Evolutionary conservation across 2,329 filamentous ascomycete species (phyloP), one percentile per base, ranked within the genome.

Genomic region (Aspergillus sp.): DNA sequence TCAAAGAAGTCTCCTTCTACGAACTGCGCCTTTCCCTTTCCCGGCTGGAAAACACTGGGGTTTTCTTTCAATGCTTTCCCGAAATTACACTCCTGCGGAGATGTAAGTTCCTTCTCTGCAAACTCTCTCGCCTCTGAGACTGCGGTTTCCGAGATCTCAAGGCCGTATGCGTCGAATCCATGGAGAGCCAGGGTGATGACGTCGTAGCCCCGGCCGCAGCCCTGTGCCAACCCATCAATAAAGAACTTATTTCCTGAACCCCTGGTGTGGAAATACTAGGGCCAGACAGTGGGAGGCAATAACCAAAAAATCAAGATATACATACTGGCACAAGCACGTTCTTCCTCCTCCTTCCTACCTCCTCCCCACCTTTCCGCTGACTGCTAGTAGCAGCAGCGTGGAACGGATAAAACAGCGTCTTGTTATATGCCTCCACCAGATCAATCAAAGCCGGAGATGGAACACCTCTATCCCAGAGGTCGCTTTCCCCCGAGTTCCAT

Each of bases 1-100:
- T 39, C 17, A 35, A 65, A 62, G 12, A 65, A 63, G 17, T 92
- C 87, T 0, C 84, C 87, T 2, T 73, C 66, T 4, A 89, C 59
- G 76, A 85, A 88, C 2, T 76, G 0, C 87, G 87, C 27, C 8
- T 40, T 43, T 4, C 56, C 41, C 1, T 6, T 19, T n/a, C 43
- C 43, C 6, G 12, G 6, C 9, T 17, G 50, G 12, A 17, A 11
- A 19, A 7, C n/a, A 27, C 37, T 31, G 17, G n/a, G 7, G 7
- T 51, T 12, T 12, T 5, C 6, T 7, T 31, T 6, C 12, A 15
- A 23, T 9, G n/a, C 2, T 60, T 35, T 4, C 17, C 53, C 61
- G 40, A 68, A 67, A 50, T 70, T 63, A 41, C 65, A 55, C 8
- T n/a, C 48, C 8, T 56, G 43, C 3, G 68, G 65, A 21, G 35